phyloP scores from a whole-genome alignment of 2,329 filamentous ascomycete species.

The Aspergillus terreus region DNA sequence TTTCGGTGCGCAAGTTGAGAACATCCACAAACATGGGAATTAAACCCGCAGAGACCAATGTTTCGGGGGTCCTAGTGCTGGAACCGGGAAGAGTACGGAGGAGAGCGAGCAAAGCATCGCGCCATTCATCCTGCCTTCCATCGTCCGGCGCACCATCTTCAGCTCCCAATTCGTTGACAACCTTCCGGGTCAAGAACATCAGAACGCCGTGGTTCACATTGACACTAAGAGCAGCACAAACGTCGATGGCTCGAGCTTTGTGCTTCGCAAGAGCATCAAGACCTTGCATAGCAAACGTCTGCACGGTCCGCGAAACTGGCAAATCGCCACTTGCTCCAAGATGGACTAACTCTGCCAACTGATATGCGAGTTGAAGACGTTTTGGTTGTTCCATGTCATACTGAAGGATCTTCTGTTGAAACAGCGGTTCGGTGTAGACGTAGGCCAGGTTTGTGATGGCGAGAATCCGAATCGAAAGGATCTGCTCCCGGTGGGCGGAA shows the following conservation, averaged over 20 bases:
- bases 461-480: slow-evolving; percentile 76
- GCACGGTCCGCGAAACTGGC: slow-evolving; percentile 69
- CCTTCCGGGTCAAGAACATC: slow-evolving; percentile 87
- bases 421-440: slow-evolving; percentile 76
- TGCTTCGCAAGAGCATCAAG: slow-evolving; percentile 83
- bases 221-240: slow-evolving; percentile 85
- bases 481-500: slow-evolving; percentile 64
- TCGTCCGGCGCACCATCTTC: slow-evolving; percentile 57
- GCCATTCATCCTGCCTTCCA: slow-evolving; percentile 79
- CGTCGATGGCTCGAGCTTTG: slow-evolving; percentile 71
- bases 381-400: slow-evolving; percentile 87
- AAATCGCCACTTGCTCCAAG: slow-evolving; percentile 68
- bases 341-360: slow-evolving; percentile 87
- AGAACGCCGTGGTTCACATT: slow-evolving; percentile 96
- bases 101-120: slow-evolving; percentile 82
- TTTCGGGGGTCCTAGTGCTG: slow-evolving; percentile 69
- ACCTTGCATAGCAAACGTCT: slow-evolving; percentile 75
- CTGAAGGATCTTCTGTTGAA: slow-evolving; percentile 79
- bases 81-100: slow-evolving; percentile 73
- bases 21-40: slow-evolving; percentile 89
- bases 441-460: slow-evolving; percentile 90
- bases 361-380: slow-evolving; percentile 83
- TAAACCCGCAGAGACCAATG: slow-evolving; percentile 83
- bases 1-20: slow-evolving; percentile 73
- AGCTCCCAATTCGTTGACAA: slow-evolving; percentile 73